These are phyloP conservation scores for Escallonia rubra DNA, from an alignment of 129 eudicot species.

Conservation along the genomic window DNA sequence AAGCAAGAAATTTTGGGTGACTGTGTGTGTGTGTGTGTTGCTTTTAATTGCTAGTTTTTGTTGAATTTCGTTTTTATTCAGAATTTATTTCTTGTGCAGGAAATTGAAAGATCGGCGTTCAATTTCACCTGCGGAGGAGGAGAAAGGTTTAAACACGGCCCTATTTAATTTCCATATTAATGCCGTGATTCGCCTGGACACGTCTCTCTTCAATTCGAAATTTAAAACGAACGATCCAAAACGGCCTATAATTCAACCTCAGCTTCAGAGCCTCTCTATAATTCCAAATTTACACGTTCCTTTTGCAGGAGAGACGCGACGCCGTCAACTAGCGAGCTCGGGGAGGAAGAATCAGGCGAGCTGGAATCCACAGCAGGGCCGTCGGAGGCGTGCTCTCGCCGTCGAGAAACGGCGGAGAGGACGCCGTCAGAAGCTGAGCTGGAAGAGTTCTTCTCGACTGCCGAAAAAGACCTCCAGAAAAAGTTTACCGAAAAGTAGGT, in stretches of 20 bases:
- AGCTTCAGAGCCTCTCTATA: slow-evolving; percentile 9
- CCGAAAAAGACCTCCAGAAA: slow-evolving; percentile 54
- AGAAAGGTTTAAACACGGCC: slow-evolving; percentile 34
- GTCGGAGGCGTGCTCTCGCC: slow-evolving; percentile 25
- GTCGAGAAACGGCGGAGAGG: slow-evolving; percentile 33
- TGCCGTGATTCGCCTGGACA: slow-evolving; percentile 5
- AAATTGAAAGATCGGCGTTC: slow-evolving; percentile 24
- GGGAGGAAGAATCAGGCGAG: slow-evolving; percentile 43
- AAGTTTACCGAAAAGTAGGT: slow-evolving; percentile 60
- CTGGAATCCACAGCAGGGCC: slow-evolving; percentile 27
- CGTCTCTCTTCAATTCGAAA: slow-evolving; percentile 29
- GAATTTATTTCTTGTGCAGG: slow-evolving; percentile 24
- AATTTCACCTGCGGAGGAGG: slow-evolving; percentile 19
- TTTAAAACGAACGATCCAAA: slow-evolving; percentile 29
- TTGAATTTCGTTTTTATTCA: slow-evolving; percentile 19
- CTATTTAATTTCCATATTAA: slow-evolving; percentile 15
- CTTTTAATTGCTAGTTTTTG: not conserved
- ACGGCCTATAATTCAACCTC: slow-evolving; percentile 20
- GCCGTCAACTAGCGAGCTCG: slow-evolving; percentile 34
- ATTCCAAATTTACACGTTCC: slow-evolving; percentile 6
- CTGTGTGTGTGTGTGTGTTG: not conserved
- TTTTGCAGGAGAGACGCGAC: slow-evolving; percentile 40
- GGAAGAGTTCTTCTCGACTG: slow-evolving; percentile 72
- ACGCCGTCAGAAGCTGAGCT: slow-evolving; percentile 69
- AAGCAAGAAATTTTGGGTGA: not conserved